Evolutionary conservation across 1,284 basidiomycete species (phyloP), one percentile per base, ranked within the genome.

Genomic region (Coniferiporia sulphurascens): DNA sequence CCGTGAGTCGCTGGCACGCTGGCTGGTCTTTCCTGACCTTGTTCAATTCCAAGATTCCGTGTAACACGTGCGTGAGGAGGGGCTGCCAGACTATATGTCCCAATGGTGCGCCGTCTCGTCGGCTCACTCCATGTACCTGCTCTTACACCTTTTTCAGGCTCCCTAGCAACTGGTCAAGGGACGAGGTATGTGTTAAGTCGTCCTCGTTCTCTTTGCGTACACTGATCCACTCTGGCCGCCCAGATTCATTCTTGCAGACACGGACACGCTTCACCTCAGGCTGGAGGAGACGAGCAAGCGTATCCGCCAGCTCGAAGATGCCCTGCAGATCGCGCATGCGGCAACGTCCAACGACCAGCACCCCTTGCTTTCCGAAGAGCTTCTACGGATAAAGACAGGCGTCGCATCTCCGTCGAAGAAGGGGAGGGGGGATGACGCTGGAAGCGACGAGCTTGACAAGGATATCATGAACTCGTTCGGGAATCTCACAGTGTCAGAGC

Each of bases 221-320:
- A 27, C 27, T 27, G 5, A 27, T 5, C 2, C 27, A 27, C 27
- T 27, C 27, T 2, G 27, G 27, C 27, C 9, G 3, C 13, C 48
- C 17, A 56, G 35, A 19, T 58, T 58, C 21, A 45, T 61, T 2
- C 48, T 62, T 10, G 61, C 56, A 27, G 54, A 62, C 34, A 55
- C 57, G 10, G 61, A 56, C n/a, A 38, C 56, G 36, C 56, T 65
- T 9, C 59, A 61, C 19, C 27, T 50, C 36, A 60, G 59, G 19
- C 56, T 63, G 1, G 49, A 55, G 22, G 56, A 65, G 38, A 57
- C 63, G 49, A 63, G 62, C 36, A 56, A 63, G 45, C 10, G 59
- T 53, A 62, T 56, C 43, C 57, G 62, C 43, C 60, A 62, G 49
- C 64, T 65, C 21, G 64, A 65, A 22, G 62, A 65, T 41, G 62